phyloP scores from a whole-genome alignment of 1,284 basidiomycete genomes.

The Butyriboletus pseudospeciosus region DNA sequence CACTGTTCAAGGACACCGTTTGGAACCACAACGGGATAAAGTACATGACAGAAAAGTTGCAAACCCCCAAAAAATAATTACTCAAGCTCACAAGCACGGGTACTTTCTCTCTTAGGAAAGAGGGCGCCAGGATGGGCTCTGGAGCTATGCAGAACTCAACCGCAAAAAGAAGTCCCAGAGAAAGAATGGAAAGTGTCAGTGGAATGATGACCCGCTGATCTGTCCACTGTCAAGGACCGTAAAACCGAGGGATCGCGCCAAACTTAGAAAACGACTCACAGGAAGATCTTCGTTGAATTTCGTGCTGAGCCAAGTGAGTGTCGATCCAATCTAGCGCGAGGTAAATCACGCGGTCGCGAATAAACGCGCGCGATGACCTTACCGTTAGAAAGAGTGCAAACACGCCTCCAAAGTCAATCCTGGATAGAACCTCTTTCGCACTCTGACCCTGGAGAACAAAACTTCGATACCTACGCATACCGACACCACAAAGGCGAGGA shows the following conservation, averaged over 20 bases:
- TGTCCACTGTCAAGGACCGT: conserved; percentile 5
- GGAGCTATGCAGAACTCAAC: conserved; percentile 7
- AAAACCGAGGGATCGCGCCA: neutral
- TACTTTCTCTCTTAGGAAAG: conserved; percentile 10
- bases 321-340: conserved; percentile 9
- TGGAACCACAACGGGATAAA: conserved; percentile 21
- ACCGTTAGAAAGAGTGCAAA: conserved; percentile 9
- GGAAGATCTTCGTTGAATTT: conserved; percentile 17
- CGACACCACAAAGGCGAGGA: neutral
- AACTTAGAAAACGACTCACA: neutral
- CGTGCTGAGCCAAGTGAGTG: conserved; percentile 14
- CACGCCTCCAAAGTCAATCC: conserved; percentile 18
- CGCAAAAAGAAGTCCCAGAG: conserved; percentile 4
- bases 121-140: conserved; percentile 11
- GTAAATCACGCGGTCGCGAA: neutral
- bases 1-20: conserved; percentile 14
- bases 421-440: conserved; percentile 9
- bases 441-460: conserved; percentile 8
- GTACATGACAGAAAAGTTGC: conserved; percentile 17
- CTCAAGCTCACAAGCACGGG: conserved; percentile 13
- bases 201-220: conserved; percentile 7
- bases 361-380: neutral
- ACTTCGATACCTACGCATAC: neutral
- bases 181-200: conserved; percentile 9
- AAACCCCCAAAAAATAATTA: conserved; percentile 10